Evolutionary conservation across 306 rosid genomes (phyloP).

Genomic region (Corylus heterophylla): DNA sequence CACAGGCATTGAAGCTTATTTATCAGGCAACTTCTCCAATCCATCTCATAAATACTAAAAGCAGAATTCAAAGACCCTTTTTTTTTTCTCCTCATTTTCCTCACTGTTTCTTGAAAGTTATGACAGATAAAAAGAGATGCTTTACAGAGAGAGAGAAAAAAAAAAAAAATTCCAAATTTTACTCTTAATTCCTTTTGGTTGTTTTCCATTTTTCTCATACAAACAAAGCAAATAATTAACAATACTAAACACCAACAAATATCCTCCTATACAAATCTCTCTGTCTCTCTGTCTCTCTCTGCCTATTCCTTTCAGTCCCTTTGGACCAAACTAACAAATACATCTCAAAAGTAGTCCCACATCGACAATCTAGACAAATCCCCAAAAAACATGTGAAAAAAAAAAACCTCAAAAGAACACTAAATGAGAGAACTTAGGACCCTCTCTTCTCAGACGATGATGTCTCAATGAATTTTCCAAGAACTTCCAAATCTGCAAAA

Average conservation of each 20-base stretch:
- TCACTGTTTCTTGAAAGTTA: neutral
- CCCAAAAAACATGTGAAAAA: neutral
- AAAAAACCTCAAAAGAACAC: slow-evolving; percentile 1
- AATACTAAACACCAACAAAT: slow-evolving; percentile 37
- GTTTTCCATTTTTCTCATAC: slow-evolving; percentile 21
- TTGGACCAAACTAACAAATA: slow-evolving; percentile 64
- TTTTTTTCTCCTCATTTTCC: neutral
- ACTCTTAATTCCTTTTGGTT: slow-evolving; percentile 22
- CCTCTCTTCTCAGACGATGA: slow-evolving; percentile 24
- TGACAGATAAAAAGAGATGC: slow-evolving; percentile 17
- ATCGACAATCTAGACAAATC: slow-evolving; percentile 39
- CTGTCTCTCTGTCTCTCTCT: slow-evolving; percentile 46
- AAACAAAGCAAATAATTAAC: slow-evolving; percentile 29
- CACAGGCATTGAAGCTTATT: neutral
- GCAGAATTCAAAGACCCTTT: neutral
- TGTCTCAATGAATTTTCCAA: slow-evolving; percentile 35
- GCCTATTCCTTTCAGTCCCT: slow-evolving; percentile 52
- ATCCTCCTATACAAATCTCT: slow-evolving; percentile 73
- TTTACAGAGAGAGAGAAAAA: neutral
- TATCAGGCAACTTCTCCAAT: neutral
- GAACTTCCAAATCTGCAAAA: slow-evolving; percentile 51
- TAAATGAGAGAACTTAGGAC: slow-evolving; percentile 27
- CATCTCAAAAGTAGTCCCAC: slow-evolving; percentile 29
- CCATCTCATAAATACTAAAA: slow-evolving; percentile 12
- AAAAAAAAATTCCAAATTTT: slow-evolving; percentile 14